Evolutionary conservation across 345 rosid genomes (phyloP).

Genomic region (Moringa oleifera): DNA sequence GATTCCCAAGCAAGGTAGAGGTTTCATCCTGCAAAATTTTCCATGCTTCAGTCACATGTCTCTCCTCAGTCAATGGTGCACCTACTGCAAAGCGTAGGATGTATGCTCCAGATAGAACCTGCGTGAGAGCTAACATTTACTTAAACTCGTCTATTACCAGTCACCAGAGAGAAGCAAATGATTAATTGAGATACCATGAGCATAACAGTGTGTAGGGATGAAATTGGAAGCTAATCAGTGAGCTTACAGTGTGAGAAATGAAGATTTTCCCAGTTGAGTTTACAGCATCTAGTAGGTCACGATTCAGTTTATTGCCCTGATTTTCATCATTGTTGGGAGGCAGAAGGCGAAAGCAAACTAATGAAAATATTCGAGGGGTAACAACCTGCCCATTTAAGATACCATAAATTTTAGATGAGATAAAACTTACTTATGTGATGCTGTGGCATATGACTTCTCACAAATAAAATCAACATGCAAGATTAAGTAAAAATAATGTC

Average conservation of each 20-base stretch:
- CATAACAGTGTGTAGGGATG: not conserved
- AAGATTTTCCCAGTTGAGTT: slow-evolving; percentile 74
- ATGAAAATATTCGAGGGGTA: slow-evolving; percentile 63
- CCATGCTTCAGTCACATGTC: slow-evolving; percentile 81
- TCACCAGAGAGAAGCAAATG: not conserved
- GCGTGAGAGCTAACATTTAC: slow-evolving; percentile 7
- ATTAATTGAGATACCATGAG: not conserved
- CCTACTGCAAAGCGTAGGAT: slow-evolving; percentile 74
- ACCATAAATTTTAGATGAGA: not conserved
- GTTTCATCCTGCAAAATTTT: slow-evolving; percentile 59
- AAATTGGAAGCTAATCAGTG: not conserved
- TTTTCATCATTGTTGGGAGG: slow-evolving; percentile 31
- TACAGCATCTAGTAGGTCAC: slow-evolving; percentile 58
- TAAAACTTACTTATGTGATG: not conserved
- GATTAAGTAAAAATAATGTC: too few species aligned
- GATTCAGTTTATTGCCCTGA: slow-evolving; percentile 49
- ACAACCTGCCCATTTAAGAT: slow-evolving; percentile 45
- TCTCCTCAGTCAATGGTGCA: slow-evolving; percentile 84
- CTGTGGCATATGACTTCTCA: not conserved
- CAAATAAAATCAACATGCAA: too few species aligned
- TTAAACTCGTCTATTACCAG: not conserved
- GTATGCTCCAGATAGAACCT: slow-evolving; percentile 62
- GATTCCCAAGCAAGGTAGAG: slow-evolving; percentile 38
- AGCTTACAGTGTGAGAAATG: slow-evolving; percentile 77
- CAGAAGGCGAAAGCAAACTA: slow-evolving; percentile 69